Evolutionary conservation across 176 grass and related monocot genomes (phyloP).

Genomic region (Zoysia japonica): DNA sequence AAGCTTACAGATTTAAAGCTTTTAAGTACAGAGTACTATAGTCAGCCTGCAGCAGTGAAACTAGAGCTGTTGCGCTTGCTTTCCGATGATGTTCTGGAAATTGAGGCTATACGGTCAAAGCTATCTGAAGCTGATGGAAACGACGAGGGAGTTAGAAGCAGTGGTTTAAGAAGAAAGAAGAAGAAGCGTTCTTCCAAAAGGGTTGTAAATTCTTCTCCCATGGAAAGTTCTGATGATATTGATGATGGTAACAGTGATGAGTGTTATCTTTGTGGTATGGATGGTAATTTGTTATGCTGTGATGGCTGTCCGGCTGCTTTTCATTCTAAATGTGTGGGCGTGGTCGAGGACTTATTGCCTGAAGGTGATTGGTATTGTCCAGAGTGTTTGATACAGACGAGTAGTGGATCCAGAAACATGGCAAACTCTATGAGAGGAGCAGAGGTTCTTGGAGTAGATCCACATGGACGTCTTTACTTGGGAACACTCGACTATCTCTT

Average conservation of each 20-base stretch:
- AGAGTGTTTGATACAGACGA: conserved; percentile 70
- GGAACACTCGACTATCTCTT: conserved; percentile 77
- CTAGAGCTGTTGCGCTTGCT: conserved; percentile 77
- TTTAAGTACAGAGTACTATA: conserved; percentile 74
- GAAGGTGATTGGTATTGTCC: conserved; percentile 95
- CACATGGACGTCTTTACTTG: conserved; percentile 76
- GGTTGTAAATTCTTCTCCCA: conserved; percentile 29
- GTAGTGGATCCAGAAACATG: conserved; percentile 53
- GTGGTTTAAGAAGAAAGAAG: conserved; percentile 48
- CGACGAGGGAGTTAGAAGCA: conserved; percentile 37
- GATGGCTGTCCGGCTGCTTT: conserved; percentile 97
- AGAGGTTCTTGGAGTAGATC: conserved; percentile 77
- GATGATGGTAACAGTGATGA: conserved; percentile 90
- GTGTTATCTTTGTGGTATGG: conserved; percentile 86
- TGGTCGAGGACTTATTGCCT: conserved; percentile 84
- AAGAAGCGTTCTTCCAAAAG: conserved; percentile 27
- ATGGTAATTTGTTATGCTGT: conserved; percentile 94
- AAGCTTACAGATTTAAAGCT: conserved; percentile 77
- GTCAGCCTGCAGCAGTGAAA: conserved; percentile 69
- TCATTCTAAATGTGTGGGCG: conserved; percentile 93
- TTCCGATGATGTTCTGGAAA: conserved; percentile 85
- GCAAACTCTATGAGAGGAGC: conserved; percentile 66
- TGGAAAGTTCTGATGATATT: conserved; percentile 46
- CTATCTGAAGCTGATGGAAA: conserved; percentile 59
- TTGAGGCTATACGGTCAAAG: conserved; percentile 63